These are phyloP conservation scores for Rhamnella rubrinervis DNA, from an alignment of 331 rosid genomes.

Conservation along the genomic window DNA sequence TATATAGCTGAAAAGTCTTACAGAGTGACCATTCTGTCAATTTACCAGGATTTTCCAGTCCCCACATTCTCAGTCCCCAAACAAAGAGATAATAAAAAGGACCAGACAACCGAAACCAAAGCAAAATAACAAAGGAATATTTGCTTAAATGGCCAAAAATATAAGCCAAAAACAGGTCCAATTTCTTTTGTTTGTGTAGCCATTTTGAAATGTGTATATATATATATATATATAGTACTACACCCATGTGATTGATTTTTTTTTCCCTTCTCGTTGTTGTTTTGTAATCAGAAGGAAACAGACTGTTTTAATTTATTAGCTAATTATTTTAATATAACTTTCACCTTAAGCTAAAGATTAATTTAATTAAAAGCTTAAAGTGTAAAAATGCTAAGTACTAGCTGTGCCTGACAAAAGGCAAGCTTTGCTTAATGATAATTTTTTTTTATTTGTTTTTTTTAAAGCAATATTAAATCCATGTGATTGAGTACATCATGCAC, in stretches of 20 bases:
- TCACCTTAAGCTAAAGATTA: no score
- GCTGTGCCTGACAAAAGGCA: no score
- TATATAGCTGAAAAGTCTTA: neutral
- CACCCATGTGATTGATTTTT: no score
- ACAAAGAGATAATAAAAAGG: neutral
- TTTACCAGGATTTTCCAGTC: constrained; percentile 2
- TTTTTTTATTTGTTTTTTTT: no score
- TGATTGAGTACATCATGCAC: constrained; percentile 33
- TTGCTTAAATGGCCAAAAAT: neutral
- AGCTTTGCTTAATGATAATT: no score
- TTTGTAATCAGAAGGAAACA: no score
- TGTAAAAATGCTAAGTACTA: no score
- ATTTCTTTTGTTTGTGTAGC: neutral
- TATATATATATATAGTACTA: neutral
- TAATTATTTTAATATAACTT: no score
- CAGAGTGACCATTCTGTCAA: neutral
- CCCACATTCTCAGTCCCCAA: constrained; percentile 1
- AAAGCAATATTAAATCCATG: constrained; percentile 13
- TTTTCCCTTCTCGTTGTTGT: no score
- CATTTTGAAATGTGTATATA: neutral
- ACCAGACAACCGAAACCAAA: neutral
- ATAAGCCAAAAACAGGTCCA: neutral
- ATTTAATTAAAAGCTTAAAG: no score
- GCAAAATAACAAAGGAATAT: neutral
- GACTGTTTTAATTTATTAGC: no score